Percentiles rank a stretch among this genome's conserved stretches.
These are phyloP conservation scores for Sclerotinia borealis DNA, from an alignment of 2,329 filamentous ascomycete genomes.

Conservation along the genomic window DNA sequence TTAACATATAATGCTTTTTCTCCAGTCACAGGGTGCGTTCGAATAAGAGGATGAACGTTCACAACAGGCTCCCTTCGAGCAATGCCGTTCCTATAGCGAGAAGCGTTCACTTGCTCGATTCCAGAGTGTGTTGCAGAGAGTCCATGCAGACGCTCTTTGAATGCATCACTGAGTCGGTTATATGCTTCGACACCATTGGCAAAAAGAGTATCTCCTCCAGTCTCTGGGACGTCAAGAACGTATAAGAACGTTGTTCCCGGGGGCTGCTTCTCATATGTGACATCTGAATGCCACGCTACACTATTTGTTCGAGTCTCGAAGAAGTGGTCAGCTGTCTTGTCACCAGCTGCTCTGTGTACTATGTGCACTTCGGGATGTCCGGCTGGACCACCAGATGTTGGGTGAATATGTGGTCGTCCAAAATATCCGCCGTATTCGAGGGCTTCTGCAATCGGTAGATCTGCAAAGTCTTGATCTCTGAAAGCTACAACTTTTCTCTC, in stretches of 20 bases:
- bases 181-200: slow-evolving; percentile 76
- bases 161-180: slow-evolving; percentile 68
- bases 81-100: slow-evolving; percentile 60
- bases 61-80: slow-evolving; percentile 70
- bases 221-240: slow-evolving; percentile 72
- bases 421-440: slow-evolving; percentile 69
- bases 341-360: slow-evolving; percentile 65
- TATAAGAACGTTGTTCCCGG: slow-evolving; percentile 88
- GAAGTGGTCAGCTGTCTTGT: slow-evolving; percentile 54
- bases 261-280: slow-evolving; percentile 82
- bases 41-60: slow-evolving; percentile 69
- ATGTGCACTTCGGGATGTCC: slow-evolving; percentile 72
- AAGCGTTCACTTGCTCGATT: slow-evolving; percentile 70
- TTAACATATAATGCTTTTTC: slow-evolving; percentile 83
- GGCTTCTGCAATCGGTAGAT: slow-evolving; percentile 63
- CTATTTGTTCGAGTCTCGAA: slow-evolving; percentile 68
- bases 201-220: slow-evolving; percentile 82
- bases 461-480: slow-evolving; percentile 66
- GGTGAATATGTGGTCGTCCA: slow-evolving; percentile 76
- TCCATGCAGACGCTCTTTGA: slow-evolving; percentile 74
- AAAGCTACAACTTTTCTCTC: slow-evolving; percentile 75
- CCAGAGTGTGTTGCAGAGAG: slow-evolving; percentile 77
- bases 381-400: slow-evolving; percentile 67
- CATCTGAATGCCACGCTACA: slow-evolving; percentile 84
- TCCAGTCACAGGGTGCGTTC: slow-evolving; percentile 75